Evolutionary conservation across 108 stramenopile species (phyloP), one percentile per base, ranked within the genome.

Genomic region (Phaeodactylum tricornutum): DNA sequence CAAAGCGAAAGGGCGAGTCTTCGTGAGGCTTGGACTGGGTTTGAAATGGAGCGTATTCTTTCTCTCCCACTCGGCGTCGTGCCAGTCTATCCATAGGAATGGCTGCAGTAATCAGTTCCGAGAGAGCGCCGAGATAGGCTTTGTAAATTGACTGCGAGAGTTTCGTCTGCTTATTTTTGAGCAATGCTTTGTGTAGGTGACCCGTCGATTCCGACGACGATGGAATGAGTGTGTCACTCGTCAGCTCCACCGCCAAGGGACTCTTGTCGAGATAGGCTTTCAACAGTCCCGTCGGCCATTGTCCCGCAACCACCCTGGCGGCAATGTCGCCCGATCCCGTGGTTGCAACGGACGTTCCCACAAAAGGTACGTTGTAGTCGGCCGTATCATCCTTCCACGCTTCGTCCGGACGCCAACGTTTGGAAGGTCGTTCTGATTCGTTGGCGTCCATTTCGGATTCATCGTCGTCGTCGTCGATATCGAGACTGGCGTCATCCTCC

Each of bases 231-330:
- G 79, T 72, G 47, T 73, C 71, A 20, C 49, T 57, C 1, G 72
- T 44, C 19, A 90, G 48, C 64, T 90, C 88, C 16, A 67, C 61
- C 5, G 84, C 88, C 20, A 63, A 34, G 0, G 88, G 88, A 68
- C 81, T 83, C 24, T 60, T 64, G 22, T 66, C 49, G 4, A 74
- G 58, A 66, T 90, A 90, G 3, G 57, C 73, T 53, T 78, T 64
- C 38, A 90, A 47, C 37, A 90, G 67, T 17, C 88, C 88, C 7
- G 75, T 79, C 8, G 88, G 88, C 88, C 88, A 90, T 31, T 52
- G 27, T 29, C 66, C 66, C 9, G 30, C 37, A 21, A 63, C 64
- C 1, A 71, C 66, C 19, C 33, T 22, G 6, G 69, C 79, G 22
- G 46, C 63, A 3, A 68, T 67, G 22, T 39, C 29, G 4, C 68